Conservation (phyloP, 2,329 filamentous ascomycete species). For the Aspergillus caelatus region DNA sequence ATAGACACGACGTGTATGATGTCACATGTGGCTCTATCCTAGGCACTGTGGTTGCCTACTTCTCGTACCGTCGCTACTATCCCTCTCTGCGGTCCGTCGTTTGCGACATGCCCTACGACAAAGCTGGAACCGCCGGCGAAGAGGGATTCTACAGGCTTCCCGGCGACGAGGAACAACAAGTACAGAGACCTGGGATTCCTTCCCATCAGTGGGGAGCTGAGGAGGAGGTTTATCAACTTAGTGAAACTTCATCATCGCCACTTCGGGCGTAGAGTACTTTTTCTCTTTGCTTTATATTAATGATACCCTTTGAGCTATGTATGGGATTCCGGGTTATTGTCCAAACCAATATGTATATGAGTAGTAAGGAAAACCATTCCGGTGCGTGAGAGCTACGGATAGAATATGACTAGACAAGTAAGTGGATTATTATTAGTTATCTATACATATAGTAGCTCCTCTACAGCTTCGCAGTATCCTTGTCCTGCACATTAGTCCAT, state of each 20-base stretch:
- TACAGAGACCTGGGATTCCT: conserved; percentile 17
- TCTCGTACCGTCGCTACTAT: conserved; percentile 64
- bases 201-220: conserved; percentile 16
- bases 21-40: conserved; percentile 59
- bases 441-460: background rate
- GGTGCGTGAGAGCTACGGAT: background rate
- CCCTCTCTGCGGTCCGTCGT: conserved; percentile 52
- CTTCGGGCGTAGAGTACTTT: conserved; percentile 8
- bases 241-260: conserved; percentile 21
- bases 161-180: conserved; percentile 37
- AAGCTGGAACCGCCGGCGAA: conserved; percentile 20
- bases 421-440: background rate
- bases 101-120: conserved; percentile 57
- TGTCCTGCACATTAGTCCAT: conserved; percentile 39
- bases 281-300: background rate
- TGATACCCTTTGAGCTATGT: conserved; percentile 9
- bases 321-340: background rate
- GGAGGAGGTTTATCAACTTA: conserved; percentile 30
- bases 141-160: conserved; percentile 35
- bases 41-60: conserved; percentile 58
- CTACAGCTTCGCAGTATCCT: conserved; percentile 23
- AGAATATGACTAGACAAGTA: background rate
- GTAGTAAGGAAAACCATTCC: background rate
- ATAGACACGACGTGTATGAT: conserved; percentile 66
- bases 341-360: background rate